Base-by-base conservation (phyloP, 306 rosid genomes). In the Glycine tomentella region DNA sequence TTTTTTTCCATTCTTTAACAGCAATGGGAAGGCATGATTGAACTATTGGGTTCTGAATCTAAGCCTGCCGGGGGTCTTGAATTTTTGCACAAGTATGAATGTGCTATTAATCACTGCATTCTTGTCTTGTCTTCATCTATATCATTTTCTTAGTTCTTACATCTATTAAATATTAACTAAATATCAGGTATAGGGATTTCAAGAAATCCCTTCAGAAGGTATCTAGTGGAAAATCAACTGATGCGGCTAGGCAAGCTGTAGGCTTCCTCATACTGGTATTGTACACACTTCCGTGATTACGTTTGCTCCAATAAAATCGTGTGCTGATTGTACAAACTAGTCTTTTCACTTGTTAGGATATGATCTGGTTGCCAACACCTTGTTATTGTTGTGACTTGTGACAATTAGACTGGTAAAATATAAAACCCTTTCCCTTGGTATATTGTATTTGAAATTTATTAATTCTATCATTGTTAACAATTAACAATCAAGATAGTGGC, bases 11-110 rank as follows among this genome's bases (percentile, higher is more conserved):
- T 77, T 71, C 14, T 70, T 14, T 12, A 84, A 72, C 92, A 93
- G 99, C 97, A 90, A 92, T 95, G 99, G 97, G 97, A 95, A 85
- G 97, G 97, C 52, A 76, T 95, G 80, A 93, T 95, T 75, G 99
- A 95, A 85, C 88, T 93, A 80, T 83, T 95, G 91, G 97, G 97
- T 75, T 90, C 97, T 72, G 97, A 93, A 81, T 90, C 99, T 38
- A 95, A 86, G 78, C 87, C 90, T 77, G 92, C 95, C 4, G 98
- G 97, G 20, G 99, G 99, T 69, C 97, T 95, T 34, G 97, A 93
- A 72, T 93, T 95, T 87, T 79, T 95, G 83, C 93, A 88, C 95
- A 95, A 89, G 99, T 95, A 95, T 50, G 91, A 34, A 13, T 44
- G 12, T 49, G 58, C 76, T 63, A 48, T 11, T 65, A 72, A 46